Base-by-base conservation (phyloP, 495 filamentous ascomycete species). In the Lichina pygmaea region DNA sequence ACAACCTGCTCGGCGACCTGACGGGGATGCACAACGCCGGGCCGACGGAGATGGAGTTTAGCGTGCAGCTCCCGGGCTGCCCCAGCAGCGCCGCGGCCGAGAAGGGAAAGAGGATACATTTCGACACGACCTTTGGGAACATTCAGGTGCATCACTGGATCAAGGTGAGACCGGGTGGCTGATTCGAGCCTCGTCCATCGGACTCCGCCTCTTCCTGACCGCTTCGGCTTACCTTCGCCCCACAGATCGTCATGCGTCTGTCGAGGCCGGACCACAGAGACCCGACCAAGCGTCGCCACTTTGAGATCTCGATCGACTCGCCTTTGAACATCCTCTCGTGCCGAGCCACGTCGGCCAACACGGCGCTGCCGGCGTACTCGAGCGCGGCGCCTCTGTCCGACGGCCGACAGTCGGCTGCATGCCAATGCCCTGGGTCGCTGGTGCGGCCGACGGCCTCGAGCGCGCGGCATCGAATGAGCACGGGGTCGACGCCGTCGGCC, bases 91-190 rank as follows among this genome's bases (percentile, higher is more conserved):
- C 13, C 24, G 41, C 30, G 34, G 37, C 82, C 49, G 72, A 71
- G 52, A 93, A 92, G 79, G 67, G 58, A 51, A 75, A 78, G 32
- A 77, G 77, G 44, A 59, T 97, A 43, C 81, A 92, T 57, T 92
- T 89, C 49, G 86, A 95, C 52, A 93, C 85, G 43, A 93, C 89
- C 12, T 95, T 86, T 66, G 78, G 81, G 58, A 89, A 92, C 47
- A 93, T 93, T 39, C 83, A 93, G 54, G 86, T 97, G 42, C 84
- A 86, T 53, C 89, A 97, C 56, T 95, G 91, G 89, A 94, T 97
- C 54, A 97, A 97, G 75, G 89, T 91, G 71, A 43, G 67, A 51
- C 24, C 24, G n/a, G n/a, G n/a, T n/a, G n/a, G n/a, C n/a, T n/a
- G n/a, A n/a, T n/a, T n/a, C n/a, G n/a, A n/a, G n/a, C n/a, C n/a